phyloP scores from a whole-genome alignment of 495 filamentous ascomycete species.

The Aspergillus haitiensis region DNA sequence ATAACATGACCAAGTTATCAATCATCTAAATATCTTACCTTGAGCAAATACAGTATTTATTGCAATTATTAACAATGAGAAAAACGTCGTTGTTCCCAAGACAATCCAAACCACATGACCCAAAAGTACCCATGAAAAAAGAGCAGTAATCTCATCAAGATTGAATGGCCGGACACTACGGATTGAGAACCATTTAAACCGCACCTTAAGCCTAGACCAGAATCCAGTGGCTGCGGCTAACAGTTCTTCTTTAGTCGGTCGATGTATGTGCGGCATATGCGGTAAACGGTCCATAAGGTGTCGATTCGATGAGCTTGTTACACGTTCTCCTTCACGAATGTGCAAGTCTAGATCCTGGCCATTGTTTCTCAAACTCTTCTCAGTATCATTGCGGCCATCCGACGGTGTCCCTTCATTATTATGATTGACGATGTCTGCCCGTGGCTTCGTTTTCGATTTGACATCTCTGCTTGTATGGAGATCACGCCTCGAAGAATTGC shows the following conservation, averaged over 20 bases:
- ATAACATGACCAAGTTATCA: background rate
- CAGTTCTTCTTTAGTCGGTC: slow-evolving; percentile 91
- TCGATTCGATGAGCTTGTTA: slow-evolving; percentile 30
- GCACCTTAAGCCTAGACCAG: slow-evolving; percentile 84
- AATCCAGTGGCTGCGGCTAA: slow-evolving; percentile 89
- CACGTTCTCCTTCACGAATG: slow-evolving; percentile 19
- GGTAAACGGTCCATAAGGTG: slow-evolving; percentile 65
- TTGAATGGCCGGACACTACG: slow-evolving; percentile 94
- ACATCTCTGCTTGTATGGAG: slow-evolving; percentile 37
- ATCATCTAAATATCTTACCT: slow-evolving; percentile 49
- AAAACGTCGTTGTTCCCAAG: slow-evolving; percentile 94
- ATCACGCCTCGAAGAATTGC: slow-evolving; percentile 34
- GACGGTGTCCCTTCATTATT: slow-evolving; percentile 20
- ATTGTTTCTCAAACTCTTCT: slow-evolving; percentile 11
- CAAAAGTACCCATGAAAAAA: slow-evolving; percentile 91
- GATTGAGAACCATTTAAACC: slow-evolving; percentile 98
- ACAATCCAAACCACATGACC: slow-evolving; percentile 94
- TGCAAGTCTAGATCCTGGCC: background rate
- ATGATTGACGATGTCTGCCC: slow-evolving; percentile 15
- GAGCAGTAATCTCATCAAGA: slow-evolving; percentile 88
- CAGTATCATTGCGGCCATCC: slow-evolving; percentile 5
- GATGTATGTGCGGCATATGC: slow-evolving; percentile 69
- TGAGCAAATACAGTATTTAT: slow-evolving; percentile 98
- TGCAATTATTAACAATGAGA: slow-evolving; percentile 81
- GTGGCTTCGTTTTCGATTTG: slow-evolving; percentile 10